Conservation (phyloP, 306 rosid species). For the Cicer chorassanicum region DNA sequence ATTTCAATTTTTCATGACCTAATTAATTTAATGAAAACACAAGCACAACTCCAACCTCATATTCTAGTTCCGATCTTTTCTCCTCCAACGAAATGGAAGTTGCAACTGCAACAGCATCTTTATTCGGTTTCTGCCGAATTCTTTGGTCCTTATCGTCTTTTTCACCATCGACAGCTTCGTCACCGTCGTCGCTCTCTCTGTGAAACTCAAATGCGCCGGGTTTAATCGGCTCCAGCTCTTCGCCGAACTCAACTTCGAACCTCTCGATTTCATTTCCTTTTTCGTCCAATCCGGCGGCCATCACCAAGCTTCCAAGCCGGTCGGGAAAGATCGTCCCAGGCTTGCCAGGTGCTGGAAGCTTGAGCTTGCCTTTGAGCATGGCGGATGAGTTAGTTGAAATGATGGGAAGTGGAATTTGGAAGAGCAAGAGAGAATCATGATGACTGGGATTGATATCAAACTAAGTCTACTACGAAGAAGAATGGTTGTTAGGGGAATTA, state of each 20-base stretch:
- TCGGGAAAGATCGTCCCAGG: conserved; percentile 58
- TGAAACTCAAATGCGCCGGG: conserved; percentile 54
- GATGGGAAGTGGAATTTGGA: conserved; percentile 1
- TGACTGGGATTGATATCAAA: conserved; percentile 1
- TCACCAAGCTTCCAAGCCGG: conserved; percentile 65
- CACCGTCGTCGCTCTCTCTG: conserved; percentile 37
- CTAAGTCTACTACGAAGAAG: conserved; percentile 42
- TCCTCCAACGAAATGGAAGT: conserved; percentile 69
- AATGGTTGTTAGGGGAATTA: conserved; percentile 59
- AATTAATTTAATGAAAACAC: background rate
- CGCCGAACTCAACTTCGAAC: conserved; percentile 60
- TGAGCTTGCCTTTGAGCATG: conserved; percentile 77
- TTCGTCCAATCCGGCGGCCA: conserved; percentile 55
- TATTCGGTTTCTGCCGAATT: conserved; percentile 42
- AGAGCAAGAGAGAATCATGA: background rate
- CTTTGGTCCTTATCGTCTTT: conserved; percentile 19
- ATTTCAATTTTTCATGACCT: conserved; percentile 17
- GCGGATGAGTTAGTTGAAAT: conserved; percentile 39
- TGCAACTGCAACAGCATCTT: conserved; percentile 34
- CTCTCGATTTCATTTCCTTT: conserved; percentile 42
- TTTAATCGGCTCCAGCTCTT: conserved; percentile 76
- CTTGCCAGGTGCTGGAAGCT: conserved; percentile 63
- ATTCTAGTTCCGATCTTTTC: conserved; percentile 74
- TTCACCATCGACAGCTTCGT: background rate
- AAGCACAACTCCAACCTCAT: conserved; percentile 56